These are phyloP conservation scores for Ceratocystis harringtonii DNA, from an alignment of 2,329 filamentous ascomycete species.

Conservation along the genomic window DNA sequence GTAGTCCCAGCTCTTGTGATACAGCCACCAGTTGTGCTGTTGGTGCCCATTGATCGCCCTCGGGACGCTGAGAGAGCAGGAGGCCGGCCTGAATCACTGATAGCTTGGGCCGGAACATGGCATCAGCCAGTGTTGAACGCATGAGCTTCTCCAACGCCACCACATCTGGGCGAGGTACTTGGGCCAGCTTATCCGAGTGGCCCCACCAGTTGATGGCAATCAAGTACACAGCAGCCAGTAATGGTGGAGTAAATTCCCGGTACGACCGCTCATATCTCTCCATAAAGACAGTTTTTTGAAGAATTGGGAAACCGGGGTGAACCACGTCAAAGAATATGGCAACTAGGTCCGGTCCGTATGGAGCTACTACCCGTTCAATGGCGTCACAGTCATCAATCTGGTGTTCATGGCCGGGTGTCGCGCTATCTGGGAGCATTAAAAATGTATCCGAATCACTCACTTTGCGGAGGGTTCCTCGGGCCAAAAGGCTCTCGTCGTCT, in stretches of 20 bases:
- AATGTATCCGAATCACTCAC: conserved; percentile 68
- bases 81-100: conserved; percentile 67
- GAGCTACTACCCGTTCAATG: conserved; percentile 60
- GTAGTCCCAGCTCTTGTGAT: conserved; percentile 72
- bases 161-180: conserved; percentile 54
- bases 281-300: conserved; percentile 66
- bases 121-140: conserved; percentile 55
- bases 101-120: conserved; percentile 68
- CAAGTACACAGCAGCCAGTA: conserved; percentile 70
- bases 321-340: conserved; percentile 70
- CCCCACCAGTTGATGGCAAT: conserved; percentile 83
- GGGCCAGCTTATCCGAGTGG: conserved; percentile 50
- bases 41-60: conserved; percentile 67
- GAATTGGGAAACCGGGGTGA: conserved; percentile 67
- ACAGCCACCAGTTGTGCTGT: conserved; percentile 80
- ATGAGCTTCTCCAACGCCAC: conserved; percentile 58
- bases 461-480: conserved; percentile 54
- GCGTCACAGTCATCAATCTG: conserved; percentile 52
- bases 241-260: conserved; percentile 57
- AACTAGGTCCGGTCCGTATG: conserved; percentile 61
- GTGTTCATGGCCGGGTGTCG: conserved; percentile 57
- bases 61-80: conserved; percentile 57
- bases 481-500: conserved; percentile 63
- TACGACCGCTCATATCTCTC: conserved; percentile 62
- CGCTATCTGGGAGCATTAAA: conserved; percentile 60